Evolutionary conservation across 2,329 filamentous ascomycete genomes (phyloP), one percentile per base, ranked within the genome.

Genomic region (Trichoderma aggressivum): DNA sequence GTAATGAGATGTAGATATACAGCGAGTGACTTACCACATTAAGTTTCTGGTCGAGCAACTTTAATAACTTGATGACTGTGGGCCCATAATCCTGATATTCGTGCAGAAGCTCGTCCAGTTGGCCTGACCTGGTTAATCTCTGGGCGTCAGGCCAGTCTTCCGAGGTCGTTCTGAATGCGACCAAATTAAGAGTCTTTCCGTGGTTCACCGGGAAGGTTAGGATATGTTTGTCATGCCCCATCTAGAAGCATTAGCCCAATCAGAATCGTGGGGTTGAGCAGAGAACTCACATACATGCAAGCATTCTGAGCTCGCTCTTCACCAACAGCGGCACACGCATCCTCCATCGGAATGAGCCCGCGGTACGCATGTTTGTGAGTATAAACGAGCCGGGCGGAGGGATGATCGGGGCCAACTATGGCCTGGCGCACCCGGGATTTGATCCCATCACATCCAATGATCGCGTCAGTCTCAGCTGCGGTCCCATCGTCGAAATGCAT

Each of bases 401-500:
- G 59, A 50, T 58, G 28, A 6, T 59, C 65, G n/a, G 24, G 11
- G n/a, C 70, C 65, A 11, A 70, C 12, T 8, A 72, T n/a, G 16
- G 59, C 28, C 14, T 62, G 34, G 55, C 70, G 67, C 5, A 55
- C 63, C 32, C 34, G 56, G n/a, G 70, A 72, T 16, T 72, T 72
- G 56, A 72, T 72, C 14, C 70, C 70, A 59, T 61, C 59, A 39
- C 59, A 61, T n/a, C 59, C 59, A 43, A 61, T 61, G 66, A 65
- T 36, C 53, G 58, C 66, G 36, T 72, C 70, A 5, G 83, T 80
- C 8, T 76, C 73, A 2, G 79, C 81, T 1, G 77, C 79, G 0
- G 81, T 80, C 0, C 82, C 82, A 50, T 85, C 84, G 0, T 77
- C 73, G 60, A 85, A 85, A 21, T 28, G 74, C 61, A 84, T 74